Evolutionary conservation across 306 rosid species (phyloP).

Genomic region (Comarum palustre): DNA sequence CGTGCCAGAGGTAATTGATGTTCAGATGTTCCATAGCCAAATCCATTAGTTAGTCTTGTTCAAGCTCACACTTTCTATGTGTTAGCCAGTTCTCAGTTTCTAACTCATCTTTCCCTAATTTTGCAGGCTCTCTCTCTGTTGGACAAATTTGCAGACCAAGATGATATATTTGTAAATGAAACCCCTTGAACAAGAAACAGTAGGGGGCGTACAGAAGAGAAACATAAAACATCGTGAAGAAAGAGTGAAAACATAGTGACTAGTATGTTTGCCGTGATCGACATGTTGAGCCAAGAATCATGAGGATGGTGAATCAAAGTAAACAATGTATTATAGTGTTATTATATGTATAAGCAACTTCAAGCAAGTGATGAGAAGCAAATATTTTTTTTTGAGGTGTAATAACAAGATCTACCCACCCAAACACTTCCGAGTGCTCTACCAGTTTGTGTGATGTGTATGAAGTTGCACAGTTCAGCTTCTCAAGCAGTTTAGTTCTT

Average conservation of each 20-base stretch:
- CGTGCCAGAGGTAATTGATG: slow-evolving; percentile 59
- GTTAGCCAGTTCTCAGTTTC: neutral
- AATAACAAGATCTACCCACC: neutral
- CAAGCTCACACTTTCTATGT: neutral
- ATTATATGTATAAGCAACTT: slow-evolving; percentile 4
- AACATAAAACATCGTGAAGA: slow-evolving; percentile 22
- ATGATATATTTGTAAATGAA: slow-evolving; percentile 11
- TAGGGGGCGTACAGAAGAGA: slow-evolving; percentile 2
- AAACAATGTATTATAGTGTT: neutral
- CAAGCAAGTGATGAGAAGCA: slow-evolving; percentile 6
- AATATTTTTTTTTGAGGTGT: slow-evolving; percentile 4
- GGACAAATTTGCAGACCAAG: slow-evolving; percentile 70
- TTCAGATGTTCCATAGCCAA: neutral
- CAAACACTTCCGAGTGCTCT: neutral
- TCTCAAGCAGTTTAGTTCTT: neutral
- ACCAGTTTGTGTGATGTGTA: neutral
- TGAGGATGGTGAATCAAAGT: slow-evolving; percentile 7
- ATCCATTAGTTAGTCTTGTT: neutral
- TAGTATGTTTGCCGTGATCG: slow-evolving; percentile 1
- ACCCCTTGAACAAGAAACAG: slow-evolving; percentile 26
- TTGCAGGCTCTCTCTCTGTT: slow-evolving; percentile 84
- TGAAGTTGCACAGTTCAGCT: neutral
- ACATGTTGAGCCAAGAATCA: neutral
- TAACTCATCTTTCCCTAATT: neutral
- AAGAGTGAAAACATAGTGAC: neutral